Evolutionary conservation across 805 yeast species (phyloP).

Genomic region (Candida oleophila): DNA sequence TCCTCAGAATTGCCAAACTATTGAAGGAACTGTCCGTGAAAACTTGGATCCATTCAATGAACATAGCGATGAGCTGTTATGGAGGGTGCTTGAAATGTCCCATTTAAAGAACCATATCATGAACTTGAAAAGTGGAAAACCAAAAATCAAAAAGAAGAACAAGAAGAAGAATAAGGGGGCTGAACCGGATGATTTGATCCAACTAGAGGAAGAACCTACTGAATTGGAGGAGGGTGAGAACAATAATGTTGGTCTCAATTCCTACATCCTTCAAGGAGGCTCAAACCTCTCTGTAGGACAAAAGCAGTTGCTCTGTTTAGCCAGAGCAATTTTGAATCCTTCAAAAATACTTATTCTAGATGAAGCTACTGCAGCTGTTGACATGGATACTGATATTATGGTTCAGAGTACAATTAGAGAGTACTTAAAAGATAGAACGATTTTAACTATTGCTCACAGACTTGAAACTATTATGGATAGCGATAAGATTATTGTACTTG

Average conservation of each 20-base stretch:
- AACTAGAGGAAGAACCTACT: slow-evolving; percentile 3
- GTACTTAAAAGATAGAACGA: slow-evolving; percentile 24
- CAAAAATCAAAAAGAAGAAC: slow-evolving; percentile 17
- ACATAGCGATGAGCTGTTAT: slow-evolving; percentile 64
- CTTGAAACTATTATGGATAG: slow-evolving; percentile 28
- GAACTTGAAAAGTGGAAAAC: slow-evolving; percentile 10
- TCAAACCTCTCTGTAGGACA: slow-evolving; percentile 26
- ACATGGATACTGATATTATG: slow-evolving; percentile 15
- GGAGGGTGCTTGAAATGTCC: slow-evolving; percentile 71
- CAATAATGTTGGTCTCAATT: slow-evolving; percentile 16
- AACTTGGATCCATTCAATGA: slow-evolving; percentile 75
- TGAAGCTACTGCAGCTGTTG: slow-evolving; percentile 18
- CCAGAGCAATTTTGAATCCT: slow-evolving; percentile 22
- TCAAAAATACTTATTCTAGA: slow-evolving; percentile 14
- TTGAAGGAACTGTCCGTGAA: slow-evolving; percentile 62
- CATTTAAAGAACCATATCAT: slow-evolving; percentile 65
- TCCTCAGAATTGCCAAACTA: slow-evolving; percentile 62
- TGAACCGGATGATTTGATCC: neutral
- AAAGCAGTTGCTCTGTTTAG: slow-evolving; percentile 25
- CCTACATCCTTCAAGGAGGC: slow-evolving; percentile 22
- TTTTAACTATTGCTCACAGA: slow-evolving; percentile 28
- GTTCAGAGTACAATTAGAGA: slow-evolving; percentile 21
- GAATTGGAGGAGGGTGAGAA: slow-evolving; percentile 9
- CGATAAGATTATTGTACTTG: slow-evolving; percentile 26
- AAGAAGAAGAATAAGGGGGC: slow-evolving; percentile 7